These are phyloP conservation scores for Debaryomycetaceae sp. DNA, from an alignment of 1,139 yeast genomes.

Conservation along the genomic window DNA sequence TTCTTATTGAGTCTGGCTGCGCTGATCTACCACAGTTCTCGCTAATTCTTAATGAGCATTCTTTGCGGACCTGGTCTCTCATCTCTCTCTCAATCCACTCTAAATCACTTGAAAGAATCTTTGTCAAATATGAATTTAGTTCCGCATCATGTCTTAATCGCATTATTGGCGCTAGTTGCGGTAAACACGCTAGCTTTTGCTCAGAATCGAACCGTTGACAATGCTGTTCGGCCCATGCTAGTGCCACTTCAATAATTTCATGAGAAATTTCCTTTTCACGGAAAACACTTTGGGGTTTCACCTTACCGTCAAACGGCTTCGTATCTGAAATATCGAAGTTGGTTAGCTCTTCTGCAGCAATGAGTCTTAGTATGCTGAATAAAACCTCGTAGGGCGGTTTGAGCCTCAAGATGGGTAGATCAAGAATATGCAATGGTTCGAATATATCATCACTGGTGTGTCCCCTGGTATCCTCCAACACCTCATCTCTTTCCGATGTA, in stretches of 20 bases:
- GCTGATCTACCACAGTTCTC: constrained; percentile 89
- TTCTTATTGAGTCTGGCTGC: constrained; percentile 64
- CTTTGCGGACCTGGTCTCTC: constrained; percentile 44
- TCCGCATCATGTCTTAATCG: constrained; percentile 17
- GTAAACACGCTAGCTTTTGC: constrained; percentile 21
- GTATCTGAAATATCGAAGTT: constrained; percentile 46
- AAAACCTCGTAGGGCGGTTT: constrained; percentile 52
- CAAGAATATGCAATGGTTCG: constrained; percentile 54
- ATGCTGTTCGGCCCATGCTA: constrained; percentile 38
- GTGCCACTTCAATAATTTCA: constrained; percentile 18
- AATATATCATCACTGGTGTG: constrained; percentile 19
- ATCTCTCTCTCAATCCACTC: constrained; percentile 42
- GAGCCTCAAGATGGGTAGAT: constrained; percentile 53
- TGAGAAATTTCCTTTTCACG: constrained; percentile 16
- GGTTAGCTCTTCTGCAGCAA: constrained; percentile 49
- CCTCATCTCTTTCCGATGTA: background rate
- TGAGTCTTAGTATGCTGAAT: constrained; percentile 40
- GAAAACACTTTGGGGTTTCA: constrained; percentile 11
- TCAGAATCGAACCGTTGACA: constrained; percentile 32
- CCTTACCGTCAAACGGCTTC: constrained; percentile 1
- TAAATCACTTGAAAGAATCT: constrained; percentile 56
- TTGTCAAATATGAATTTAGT: constrained; percentile 61
- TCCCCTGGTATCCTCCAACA: background rate
- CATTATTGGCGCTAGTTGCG: constrained; percentile 24
- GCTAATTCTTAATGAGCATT: constrained; percentile 65